These are phyloP conservation scores for Mallotus japonicus DNA, from an alignment of 441 rosid genomes.

Conservation along the genomic window DNA sequence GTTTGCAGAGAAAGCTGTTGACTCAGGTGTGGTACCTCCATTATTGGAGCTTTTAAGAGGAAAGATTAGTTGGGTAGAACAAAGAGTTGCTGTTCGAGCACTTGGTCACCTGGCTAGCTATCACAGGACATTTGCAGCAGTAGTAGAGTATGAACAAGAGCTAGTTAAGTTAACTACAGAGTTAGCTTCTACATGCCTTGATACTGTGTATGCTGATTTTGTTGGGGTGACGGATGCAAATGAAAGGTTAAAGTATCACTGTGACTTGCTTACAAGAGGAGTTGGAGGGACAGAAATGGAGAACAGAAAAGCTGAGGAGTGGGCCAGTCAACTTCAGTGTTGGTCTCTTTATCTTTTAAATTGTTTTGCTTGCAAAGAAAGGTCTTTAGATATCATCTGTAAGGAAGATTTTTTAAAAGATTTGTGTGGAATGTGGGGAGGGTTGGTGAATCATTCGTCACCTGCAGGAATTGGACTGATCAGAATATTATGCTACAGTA, in stretches of 20 bases:
- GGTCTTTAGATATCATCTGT: conserved; percentile 47
- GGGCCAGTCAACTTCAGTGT: conserved; percentile 75
- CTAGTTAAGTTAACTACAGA: conserved; percentile 46
- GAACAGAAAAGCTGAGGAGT: conserved; percentile 71
- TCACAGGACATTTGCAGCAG: conserved; percentile 49
- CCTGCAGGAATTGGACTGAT: conserved; percentile 65
- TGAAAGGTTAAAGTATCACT: conserved; percentile 55
- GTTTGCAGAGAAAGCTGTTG: conserved; percentile 53
- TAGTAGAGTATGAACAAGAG: conserved; percentile 49
- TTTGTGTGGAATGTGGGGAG: conserved; percentile 64
- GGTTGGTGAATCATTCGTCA: conserved; percentile 48
- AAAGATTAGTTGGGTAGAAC: conserved; percentile 82
- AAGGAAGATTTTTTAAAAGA: conserved; percentile 40
- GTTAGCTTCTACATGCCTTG: conserved; percentile 44
- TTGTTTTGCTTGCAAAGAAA: conserved; percentile 65
- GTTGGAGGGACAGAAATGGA: conserved; percentile 56
- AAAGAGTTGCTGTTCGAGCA: conserved; percentile 75
- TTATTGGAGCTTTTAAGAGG: conserved; percentile 80
- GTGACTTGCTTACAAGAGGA: conserved; percentile 73
- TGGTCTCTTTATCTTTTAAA: conserved; percentile 73
- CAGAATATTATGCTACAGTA: conserved; percentile 49
- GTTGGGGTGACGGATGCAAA: conserved; percentile 40
- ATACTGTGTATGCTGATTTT: conserved; percentile 44
- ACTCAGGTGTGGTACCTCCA: conserved; percentile 54
- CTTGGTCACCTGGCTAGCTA: conserved; percentile 72